Percentiles rank a stretch among this genome's conserved stretches.
Evolutionary conservation across 2,329 filamentous ascomycete genomes (phyloP).

Genomic region (Pseudonectria foliicola): DNA sequence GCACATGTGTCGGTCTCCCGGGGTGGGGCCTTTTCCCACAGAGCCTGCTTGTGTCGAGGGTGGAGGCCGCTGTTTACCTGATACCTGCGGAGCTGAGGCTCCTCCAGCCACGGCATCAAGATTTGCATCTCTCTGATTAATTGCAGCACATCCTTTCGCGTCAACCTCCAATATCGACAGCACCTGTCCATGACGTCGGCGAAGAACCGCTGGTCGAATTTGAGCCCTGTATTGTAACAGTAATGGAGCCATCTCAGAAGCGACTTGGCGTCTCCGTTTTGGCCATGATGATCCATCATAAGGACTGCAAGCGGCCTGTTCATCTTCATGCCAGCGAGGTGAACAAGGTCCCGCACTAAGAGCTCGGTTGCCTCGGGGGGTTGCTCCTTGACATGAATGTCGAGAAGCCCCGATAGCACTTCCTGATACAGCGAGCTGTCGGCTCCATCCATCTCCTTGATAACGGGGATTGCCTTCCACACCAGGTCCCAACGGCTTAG

Average conservation of each 20-base stretch:
- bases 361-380: slow-evolving; percentile 20
- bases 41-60: slow-evolving; percentile 14
- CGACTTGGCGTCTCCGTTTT: slow-evolving; percentile 19
- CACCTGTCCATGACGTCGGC: slow-evolving; percentile 21
- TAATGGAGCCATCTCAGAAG: slow-evolving; percentile 27
- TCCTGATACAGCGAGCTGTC: slow-evolving; percentile 18
- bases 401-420: slow-evolving; percentile 27
- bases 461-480: slow-evolving; percentile 12
- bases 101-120: slow-evolving; percentile 16
- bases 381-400: slow-evolving; percentile 22
- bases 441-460: slow-evolving; percentile 11
- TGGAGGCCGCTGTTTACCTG: slow-evolving; percentile 11
- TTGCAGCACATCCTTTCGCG: slow-evolving; percentile 12
- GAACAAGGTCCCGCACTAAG: slow-evolving; percentile 22
- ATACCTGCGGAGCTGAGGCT: slow-evolving; percentile 16
- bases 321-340: slow-evolving; percentile 19
- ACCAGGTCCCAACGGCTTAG: slow-evolving; percentile 22
- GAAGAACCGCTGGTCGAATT: slow-evolving; percentile 23
- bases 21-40: slow-evolving; percentile 5
- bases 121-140: slow-evolving; percentile 23
- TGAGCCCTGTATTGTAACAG: slow-evolving; percentile 22
- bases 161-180: slow-evolving; percentile 28
- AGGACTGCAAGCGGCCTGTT: slow-evolving; percentile 22
- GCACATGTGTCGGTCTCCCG: too few relatives aligned
- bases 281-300: slow-evolving; percentile 25